A percentile compares a stretch with the other conserved stretches of the same genome.
Evolutionary conservation across 768 basidiomycete genomes (phyloP).

Genomic region (Polyporus arcularius): DNA sequence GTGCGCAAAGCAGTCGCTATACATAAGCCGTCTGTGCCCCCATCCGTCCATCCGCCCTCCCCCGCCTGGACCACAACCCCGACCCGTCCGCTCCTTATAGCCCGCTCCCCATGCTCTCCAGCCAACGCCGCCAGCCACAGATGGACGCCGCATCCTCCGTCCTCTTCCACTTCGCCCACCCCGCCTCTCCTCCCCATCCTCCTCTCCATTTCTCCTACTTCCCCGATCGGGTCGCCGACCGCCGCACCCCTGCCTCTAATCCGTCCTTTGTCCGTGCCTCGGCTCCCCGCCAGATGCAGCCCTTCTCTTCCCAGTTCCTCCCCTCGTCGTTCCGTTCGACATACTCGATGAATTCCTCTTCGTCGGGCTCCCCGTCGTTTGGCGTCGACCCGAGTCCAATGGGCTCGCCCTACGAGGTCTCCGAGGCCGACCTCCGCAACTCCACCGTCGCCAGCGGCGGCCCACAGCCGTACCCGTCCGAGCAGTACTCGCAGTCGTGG

Average conservation of each 20-base stretch:
- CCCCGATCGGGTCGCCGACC: constrained; percentile 11
- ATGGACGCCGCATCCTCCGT: constrained; percentile 21
- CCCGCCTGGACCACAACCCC: constrained; percentile 15
- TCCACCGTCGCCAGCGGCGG: constrained; percentile 1
- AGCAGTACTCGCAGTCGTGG: constrained; percentile 14
- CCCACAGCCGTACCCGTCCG: constrained; percentile 8
- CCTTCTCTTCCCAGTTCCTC: constrained; percentile 6
- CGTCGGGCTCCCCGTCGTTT: constrained; percentile 12
- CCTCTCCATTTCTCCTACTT: constrained; percentile 17
- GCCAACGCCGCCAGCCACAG: constrained; percentile 12
- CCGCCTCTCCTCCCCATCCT: constrained; percentile 16
- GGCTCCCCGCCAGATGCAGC: constrained; percentile 17
- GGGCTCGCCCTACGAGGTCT: constrained; percentile 8
- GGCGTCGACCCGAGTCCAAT: constrained; percentile 9
- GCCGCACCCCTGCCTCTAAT: constrained; percentile 12
- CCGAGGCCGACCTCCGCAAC: constrained; percentile 1
- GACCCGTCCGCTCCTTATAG: constrained; percentile 14
- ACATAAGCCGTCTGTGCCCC: constrained; percentile 13
- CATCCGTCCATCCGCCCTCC: constrained; percentile 14
- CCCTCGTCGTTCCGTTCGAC: constrained; percentile 15
- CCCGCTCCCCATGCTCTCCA: constrained; percentile 3
- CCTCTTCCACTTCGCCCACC: constrained; percentile 16
- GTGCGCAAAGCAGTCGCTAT: constrained; percentile 13
- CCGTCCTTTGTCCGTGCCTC: constrained; percentile 22
- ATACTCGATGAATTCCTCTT: constrained; percentile 17